Base-by-base conservation (phyloP, 2,329 filamentous ascomycete species). In the Trichoderma sp. region DNA sequence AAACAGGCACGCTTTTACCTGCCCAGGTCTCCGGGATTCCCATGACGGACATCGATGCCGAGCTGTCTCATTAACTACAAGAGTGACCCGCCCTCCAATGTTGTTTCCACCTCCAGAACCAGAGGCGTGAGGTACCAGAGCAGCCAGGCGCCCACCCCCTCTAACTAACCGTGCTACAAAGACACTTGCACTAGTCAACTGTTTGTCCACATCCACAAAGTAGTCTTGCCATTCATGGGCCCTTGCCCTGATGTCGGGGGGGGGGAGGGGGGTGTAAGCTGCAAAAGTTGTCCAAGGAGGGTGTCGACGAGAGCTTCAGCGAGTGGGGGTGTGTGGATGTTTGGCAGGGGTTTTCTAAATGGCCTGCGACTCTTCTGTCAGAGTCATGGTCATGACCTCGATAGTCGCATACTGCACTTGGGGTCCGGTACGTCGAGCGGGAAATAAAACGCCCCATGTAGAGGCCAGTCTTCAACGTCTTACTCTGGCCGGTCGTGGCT, bases 1-100 rank as follows among this genome's bases (percentile, higher is more conserved):
- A 52, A 45, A 39, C 54, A 63, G 34, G 35, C 54, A 59, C 34
- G 34, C 60, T 67, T 67, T 34, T 67, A 32, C 29, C 56, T 67
- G 64, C 58, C 64, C 68, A 67, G 59, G 60, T 63, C 68, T 69
- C 68, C 57, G 64, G 68, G 64, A 60, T 22, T 66, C 32, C 37
- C 64, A 67, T 64, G 66, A 58, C 59, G 56, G 66, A n/a, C 42
- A 60, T 61, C 57, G 67, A 69, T 63, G 64, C 61, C 60, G 67
- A 59, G 67, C 67, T 64, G 53, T 68, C 58, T 58, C 52, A 63
- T 65, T 45, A 68, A 68, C 61, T 27, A 65, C 64, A 52, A 48
- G n/a, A 68, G 45, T 42, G 67, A 45, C 67, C 67, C 67, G 67
- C 67, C 39, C 39, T 65, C 39, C 32, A 53, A 63, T 17, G 64